These are phyloP conservation scores for Fusarium buxicola DNA, from an alignment of 2,329 filamentous ascomycete species.

Conservation along the genomic window DNA sequence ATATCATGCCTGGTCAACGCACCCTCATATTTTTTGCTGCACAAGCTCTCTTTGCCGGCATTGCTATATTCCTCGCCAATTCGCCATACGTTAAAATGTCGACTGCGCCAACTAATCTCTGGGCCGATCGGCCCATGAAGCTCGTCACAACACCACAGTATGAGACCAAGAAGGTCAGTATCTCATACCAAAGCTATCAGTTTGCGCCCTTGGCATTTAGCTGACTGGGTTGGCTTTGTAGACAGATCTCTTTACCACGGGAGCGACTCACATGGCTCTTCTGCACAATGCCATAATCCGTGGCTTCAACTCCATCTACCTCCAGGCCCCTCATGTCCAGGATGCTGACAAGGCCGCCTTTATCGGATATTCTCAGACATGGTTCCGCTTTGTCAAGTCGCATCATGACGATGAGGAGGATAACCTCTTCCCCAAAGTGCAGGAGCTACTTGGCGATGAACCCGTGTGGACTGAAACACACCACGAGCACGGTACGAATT, in stretches of 20 bases:
- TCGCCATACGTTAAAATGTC: conserved; percentile 52
- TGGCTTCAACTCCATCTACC: conserved; percentile 72
- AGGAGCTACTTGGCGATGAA: conserved; percentile 62
- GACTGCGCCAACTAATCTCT: conserved; percentile 50
- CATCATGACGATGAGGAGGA: conserved; percentile 72
- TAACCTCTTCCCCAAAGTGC: conserved; percentile 66
- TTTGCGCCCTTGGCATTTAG: background rate
- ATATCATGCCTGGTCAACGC: conserved; percentile 40
- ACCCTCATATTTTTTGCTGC: conserved; percentile 45
- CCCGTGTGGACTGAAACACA: conserved; percentile 64
- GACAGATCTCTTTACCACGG: conserved; percentile 69
- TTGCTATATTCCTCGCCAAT: conserved; percentile 47
- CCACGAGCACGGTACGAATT: conserved; percentile 63
- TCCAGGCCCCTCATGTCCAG: conserved; percentile 65
- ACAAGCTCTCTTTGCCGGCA: conserved; percentile 47
- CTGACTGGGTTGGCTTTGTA: conserved; percentile 38
- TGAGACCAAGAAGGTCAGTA: conserved; percentile 61
- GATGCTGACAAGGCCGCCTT: conserved; percentile 67
- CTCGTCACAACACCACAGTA: conserved; percentile 66
- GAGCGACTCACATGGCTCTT: conserved; percentile 70
- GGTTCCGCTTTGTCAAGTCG: conserved; percentile 68
- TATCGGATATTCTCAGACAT: conserved; percentile 67
- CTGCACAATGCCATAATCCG: conserved; percentile 73
- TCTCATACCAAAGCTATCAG: background rate
- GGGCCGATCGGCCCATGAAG: conserved; percentile 67